Conservation (phyloP, 257 asterid species). For the Capsicum pubescens region DNA sequence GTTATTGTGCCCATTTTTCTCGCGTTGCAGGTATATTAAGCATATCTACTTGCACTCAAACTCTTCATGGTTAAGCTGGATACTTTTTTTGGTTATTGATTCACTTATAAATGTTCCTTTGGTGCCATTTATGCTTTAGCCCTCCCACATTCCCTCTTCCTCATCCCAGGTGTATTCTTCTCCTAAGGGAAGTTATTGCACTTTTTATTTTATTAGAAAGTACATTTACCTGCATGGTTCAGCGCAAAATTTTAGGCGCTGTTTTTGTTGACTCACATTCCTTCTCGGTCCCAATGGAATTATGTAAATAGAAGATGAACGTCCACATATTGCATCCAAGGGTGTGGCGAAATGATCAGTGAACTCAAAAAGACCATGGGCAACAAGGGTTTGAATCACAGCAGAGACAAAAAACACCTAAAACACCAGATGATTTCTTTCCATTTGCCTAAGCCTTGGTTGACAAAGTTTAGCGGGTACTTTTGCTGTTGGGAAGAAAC, state of each 20-base stretch:
- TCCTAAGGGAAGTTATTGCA: background rate
- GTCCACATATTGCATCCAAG: background rate
- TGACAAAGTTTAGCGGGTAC: background rate
- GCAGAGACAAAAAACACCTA: background rate
- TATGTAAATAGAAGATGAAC: slow-evolving; percentile 16
- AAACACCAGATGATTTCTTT: background rate
- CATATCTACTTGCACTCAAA: background rate
- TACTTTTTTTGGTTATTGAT: slow-evolving; percentile 4
- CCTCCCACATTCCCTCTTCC: background rate
- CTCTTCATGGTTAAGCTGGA: slow-evolving; percentile 7
- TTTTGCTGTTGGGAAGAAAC: background rate
- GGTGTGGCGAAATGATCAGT: background rate
- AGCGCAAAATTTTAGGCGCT: background rate
- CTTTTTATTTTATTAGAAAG: background rate
- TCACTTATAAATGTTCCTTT: slow-evolving; percentile 17
- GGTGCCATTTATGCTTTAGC: background rate
- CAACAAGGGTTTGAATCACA: background rate
- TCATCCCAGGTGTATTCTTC: background rate
- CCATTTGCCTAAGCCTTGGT: background rate
- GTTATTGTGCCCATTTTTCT: slow-evolving; percentile 73
- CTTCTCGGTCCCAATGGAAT: background rate
- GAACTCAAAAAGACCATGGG: background rate
- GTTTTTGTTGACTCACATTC: background rate
- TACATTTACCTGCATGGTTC: slow-evolving; percentile 15
- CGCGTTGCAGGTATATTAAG: slow-evolving; percentile 73